A percentile compares a stretch with the other conserved stretches of the same genome.
phyloP scores from a whole-genome alignment of 129 eudicot genomes.

The Glebionis coronaria region DNA sequence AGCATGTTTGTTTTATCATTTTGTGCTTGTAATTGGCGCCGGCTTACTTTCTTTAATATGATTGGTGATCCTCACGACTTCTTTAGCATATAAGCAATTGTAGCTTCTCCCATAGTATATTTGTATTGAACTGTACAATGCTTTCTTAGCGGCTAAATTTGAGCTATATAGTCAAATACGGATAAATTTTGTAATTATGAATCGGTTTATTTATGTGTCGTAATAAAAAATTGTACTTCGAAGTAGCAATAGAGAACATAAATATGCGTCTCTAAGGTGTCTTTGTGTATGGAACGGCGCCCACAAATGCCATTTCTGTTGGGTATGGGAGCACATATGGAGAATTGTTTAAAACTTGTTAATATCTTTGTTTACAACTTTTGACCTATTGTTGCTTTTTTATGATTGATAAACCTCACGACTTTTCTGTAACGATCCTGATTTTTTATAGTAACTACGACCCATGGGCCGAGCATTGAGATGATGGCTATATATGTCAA shows the following conservation, averaged over 20 bases:
- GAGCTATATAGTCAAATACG: conserved; percentile 1
- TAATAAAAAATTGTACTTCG: background rate
- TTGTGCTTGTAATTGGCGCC: too few species aligned
- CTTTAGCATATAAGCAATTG: too few species aligned
- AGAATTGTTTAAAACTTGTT: background rate
- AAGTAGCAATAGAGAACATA: background rate
- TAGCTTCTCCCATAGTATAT: background rate
- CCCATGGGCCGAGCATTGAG: too few species aligned
- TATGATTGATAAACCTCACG: background rate
- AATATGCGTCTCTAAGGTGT: background rate
- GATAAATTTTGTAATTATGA: conserved; percentile 2
- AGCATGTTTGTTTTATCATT: too few species aligned
- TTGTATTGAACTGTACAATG: background rate
- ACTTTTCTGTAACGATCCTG: background rate
- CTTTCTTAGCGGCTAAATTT: background rate
- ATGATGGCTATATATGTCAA: background rate
- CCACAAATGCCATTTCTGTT: too few species aligned
- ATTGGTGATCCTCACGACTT: too few species aligned
- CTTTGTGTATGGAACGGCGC: too few species aligned
- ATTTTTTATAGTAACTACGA: too few species aligned
- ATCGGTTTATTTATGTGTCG: conserved; percentile 5
- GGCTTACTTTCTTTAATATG: too few species aligned
- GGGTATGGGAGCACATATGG: too few species aligned
- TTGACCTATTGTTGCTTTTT: background rate
- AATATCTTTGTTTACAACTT: background rate